Conservation (phyloP, 2,329 filamentous ascomycete species). For the Dendrostoma leiphaemia region DNA sequence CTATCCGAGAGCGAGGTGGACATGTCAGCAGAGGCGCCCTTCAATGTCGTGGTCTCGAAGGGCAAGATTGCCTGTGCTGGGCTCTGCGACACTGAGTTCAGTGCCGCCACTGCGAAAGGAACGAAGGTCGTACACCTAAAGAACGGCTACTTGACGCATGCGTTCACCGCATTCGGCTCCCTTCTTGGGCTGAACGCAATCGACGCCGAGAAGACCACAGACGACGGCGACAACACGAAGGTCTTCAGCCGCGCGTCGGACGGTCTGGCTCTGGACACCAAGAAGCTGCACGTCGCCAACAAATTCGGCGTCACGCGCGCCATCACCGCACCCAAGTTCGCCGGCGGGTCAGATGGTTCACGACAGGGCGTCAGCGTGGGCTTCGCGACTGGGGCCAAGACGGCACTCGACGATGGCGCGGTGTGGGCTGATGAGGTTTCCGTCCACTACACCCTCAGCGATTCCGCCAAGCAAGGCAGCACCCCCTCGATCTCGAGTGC, state of each 20-base stretch:
- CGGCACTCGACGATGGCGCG: constrained; percentile 44
- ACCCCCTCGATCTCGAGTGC: constrained; percentile 53
- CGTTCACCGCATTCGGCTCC: constrained; percentile 61
- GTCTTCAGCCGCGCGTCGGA: constrained; percentile 59
- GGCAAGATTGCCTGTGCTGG: constrained; percentile 59
- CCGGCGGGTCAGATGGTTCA: constrained; percentile 31
- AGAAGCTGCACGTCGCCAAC: constrained; percentile 52
- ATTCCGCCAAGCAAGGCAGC: constrained; percentile 40
- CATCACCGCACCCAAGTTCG: constrained; percentile 53
- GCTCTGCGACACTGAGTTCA: constrained; percentile 44
- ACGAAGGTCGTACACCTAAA: constrained; percentile 44
- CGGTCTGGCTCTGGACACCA: constrained; percentile 52
- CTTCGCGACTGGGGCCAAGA: constrained; percentile 50
- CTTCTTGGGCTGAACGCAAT: constrained; percentile 63
- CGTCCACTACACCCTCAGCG: constrained; percentile 57
- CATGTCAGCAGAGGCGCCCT: constrained; percentile 23
- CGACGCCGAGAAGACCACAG: constrained; percentile 52
- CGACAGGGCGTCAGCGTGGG: constrained; percentile 59
- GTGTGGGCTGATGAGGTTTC: constrained; percentile 54
- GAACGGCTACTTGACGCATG: constrained; percentile 59
- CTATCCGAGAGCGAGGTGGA: constrained; percentile 41
- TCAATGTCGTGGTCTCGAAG: constrained; percentile 50
- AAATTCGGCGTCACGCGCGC: constrained; percentile 58
- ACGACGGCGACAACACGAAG: constrained; percentile 46
- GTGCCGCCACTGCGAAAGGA: constrained; percentile 31